Conservation (phyloP, 345 rosid genomes). For the Ricinus communis region DNA sequence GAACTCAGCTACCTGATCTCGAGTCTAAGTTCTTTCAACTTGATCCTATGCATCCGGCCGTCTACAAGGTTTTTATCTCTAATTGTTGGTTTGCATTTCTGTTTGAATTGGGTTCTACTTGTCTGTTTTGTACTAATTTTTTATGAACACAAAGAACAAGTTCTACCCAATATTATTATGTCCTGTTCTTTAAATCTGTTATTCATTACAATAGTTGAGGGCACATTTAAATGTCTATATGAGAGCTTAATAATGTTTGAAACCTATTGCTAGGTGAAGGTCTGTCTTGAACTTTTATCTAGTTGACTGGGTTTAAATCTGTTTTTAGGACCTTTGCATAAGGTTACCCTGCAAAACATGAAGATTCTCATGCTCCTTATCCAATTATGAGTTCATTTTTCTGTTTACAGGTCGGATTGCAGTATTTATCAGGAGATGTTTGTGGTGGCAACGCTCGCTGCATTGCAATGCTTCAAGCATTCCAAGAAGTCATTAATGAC, state of each 20-base stretch:
- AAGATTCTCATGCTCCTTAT: not conserved
- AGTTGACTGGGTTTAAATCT: not conserved
- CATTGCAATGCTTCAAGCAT: conserved; percentile 96
- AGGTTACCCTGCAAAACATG: not conserved
- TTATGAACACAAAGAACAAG: not conserved
- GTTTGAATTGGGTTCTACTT: not conserved
- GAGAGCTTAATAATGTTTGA: not conserved
- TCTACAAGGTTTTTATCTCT: conserved; percentile 69
- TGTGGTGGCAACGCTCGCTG: conserved; percentile 95
- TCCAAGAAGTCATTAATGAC: conserved; percentile 75
- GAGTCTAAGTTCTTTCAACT: conserved; percentile 80
- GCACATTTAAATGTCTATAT: not conserved
- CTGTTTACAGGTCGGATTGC: conserved; percentile 78
- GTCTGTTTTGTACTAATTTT: not conserved
- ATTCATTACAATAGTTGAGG: not conserved
- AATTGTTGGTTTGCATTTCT: not conserved
- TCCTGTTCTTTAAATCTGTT: not conserved
- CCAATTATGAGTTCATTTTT: conserved; percentile 1
- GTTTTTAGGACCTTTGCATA: conserved; percentile 2
- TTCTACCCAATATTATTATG: not conserved
- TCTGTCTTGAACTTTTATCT: not conserved
- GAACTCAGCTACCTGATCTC: conserved; percentile 84
- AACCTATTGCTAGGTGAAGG: not conserved
- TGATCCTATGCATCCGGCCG: conserved; percentile 91
- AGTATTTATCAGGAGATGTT: conserved; percentile 78